Percentiles rank a stretch among this genome's conserved stretches.
Evolutionary conservation across 768 basidiomycete species (phyloP).

Genomic region (Leccinum truebloodii): DNA sequence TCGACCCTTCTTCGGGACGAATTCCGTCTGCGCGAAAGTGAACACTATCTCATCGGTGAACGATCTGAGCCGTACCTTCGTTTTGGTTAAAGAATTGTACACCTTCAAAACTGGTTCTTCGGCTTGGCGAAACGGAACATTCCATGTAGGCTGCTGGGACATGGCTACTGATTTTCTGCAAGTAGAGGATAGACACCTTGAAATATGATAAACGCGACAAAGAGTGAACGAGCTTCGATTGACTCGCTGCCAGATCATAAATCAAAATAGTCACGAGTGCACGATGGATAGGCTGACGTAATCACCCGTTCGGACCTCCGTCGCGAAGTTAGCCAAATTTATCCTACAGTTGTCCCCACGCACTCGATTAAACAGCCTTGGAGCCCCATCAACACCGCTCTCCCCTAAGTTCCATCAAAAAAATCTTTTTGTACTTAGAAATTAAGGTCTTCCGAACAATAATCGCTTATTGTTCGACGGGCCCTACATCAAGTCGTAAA

Average conservation of each 20-base stretch:
- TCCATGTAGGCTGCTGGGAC: slow-evolving; percentile 63
- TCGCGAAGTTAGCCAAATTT: not conserved
- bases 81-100: slow-evolving; percentile 90
- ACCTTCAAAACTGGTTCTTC: slow-evolving; percentile 62
- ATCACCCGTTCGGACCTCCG: slow-evolving; percentile 3
- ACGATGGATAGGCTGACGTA: slow-evolving; percentile 25
- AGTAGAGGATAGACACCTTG: slow-evolving; percentile 8
- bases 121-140: slow-evolving; percentile 35
- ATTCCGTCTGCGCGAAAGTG: slow-evolving; percentile 60
- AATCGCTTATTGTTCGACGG: not conserved
- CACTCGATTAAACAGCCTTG: not conserved
- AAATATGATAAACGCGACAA: slow-evolving; percentile 8
- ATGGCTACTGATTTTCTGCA: slow-evolving; percentile 33
- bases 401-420: slow-evolving; percentile 2
- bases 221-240: slow-evolving; percentile 6
- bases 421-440: slow-evolving; percentile 1
- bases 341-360: not conserved
- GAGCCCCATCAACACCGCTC: not conserved
- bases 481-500: not conserved
- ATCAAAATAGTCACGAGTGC: slow-evolving; percentile 1
- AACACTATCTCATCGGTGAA: slow-evolving; percentile 6
- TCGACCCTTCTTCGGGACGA: slow-evolving; percentile 65
- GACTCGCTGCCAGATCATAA: slow-evolving; percentile 29
- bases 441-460: slow-evolving; percentile 4
- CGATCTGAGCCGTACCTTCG: slow-evolving; percentile 63